phyloP scores from a whole-genome alignment of 2,329 filamentous ascomycete genomes.

The Alternaria postmessia region DNA sequence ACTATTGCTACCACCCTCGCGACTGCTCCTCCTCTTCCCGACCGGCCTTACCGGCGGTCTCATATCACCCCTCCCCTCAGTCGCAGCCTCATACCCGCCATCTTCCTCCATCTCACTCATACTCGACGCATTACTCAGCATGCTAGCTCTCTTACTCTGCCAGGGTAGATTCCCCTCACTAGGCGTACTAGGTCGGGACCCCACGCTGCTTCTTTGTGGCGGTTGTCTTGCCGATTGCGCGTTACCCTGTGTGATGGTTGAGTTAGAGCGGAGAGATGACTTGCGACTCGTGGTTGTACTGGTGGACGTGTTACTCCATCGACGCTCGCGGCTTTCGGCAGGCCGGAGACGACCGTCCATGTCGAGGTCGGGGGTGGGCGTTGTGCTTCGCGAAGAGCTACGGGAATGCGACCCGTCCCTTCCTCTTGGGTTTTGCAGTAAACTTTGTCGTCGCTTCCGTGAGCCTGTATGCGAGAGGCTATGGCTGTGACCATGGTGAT shows the following conservation, averaged over 20 bases:
- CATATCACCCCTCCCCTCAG: not conserved
- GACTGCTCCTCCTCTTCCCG: conserved; percentile 16
- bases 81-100: conserved; percentile 20
- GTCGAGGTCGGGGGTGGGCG: conserved; percentile 45
- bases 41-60: conserved; percentile 4
- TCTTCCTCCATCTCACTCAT: conserved; percentile 22
- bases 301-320: conserved; percentile 47
- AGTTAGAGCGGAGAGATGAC: conserved; percentile 30
- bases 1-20: conserved; percentile 11
- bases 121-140: conserved; percentile 41
- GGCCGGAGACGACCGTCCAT: conserved; percentile 36
- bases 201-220: conserved; percentile 13
- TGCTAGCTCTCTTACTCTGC: conserved; percentile 45
- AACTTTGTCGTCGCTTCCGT: conserved; percentile 42
- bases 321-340: conserved; percentile 32
- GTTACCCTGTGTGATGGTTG: conserved; percentile 30
- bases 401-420: conserved; percentile 42
- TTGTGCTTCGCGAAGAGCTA: conserved; percentile 43
- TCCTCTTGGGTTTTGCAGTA: conserved; percentile 28
- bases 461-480: conserved; percentile 27
- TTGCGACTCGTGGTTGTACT: conserved; percentile 29
- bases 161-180: conserved; percentile 33
- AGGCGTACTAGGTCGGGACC: conserved; percentile 37
- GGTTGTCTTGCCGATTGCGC: conserved; percentile 41
- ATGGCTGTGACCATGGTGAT: conserved; percentile 18